These are phyloP conservation scores for Pseudophaeomoniella oleicola DNA, from an alignment of 2,329 filamentous ascomycete genomes.

Conservation along the genomic window DNA sequence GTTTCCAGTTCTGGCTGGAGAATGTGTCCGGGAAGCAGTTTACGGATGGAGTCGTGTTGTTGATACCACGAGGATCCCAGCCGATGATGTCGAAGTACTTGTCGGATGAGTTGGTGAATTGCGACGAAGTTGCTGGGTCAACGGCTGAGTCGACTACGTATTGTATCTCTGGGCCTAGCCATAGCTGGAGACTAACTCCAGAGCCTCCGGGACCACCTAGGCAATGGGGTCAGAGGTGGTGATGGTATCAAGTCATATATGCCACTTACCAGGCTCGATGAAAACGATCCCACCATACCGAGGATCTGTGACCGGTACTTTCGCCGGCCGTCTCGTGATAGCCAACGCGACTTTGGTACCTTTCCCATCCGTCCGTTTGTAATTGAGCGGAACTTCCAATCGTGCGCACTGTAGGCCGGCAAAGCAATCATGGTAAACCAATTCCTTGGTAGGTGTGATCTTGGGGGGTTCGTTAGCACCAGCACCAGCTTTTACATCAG, in stretches of 20 bases:
- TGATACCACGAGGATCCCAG: conserved; percentile 29
- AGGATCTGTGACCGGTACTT: conserved; percentile 17
- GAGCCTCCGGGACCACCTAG: conserved; percentile 23
- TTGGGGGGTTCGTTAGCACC: no score
- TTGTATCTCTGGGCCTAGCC: conserved; percentile 7
- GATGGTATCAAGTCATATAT: no score
- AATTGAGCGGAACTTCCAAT: conserved; percentile 34
- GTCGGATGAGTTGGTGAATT: conserved; percentile 3
- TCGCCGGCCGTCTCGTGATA: conserved; percentile 31
- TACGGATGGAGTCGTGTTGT: conserved; percentile 23
- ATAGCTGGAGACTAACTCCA: conserved; percentile 17
- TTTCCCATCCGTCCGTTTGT: conserved; percentile 14
- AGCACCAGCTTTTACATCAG: no score
- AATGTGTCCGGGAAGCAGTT: conserved; percentile 22
- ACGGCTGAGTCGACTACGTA: conserved; percentile 12
- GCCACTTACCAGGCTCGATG: conserved; percentile 27
- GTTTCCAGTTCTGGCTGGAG: conserved; percentile 17
- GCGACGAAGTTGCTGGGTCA: conserved; percentile 8
- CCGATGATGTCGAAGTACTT: conserved; percentile 26
- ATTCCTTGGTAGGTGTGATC: conserved; percentile 2
- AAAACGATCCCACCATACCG: conserved; percentile 32
- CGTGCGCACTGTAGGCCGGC: conserved; percentile 33
- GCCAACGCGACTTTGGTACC: conserved; percentile 23
- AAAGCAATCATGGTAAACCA: conserved; percentile 28
- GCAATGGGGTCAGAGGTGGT: no score